Evolutionary conservation across 768 basidiomycete genomes (phyloP).

Genomic region (Lenzites betulinus): DNA sequence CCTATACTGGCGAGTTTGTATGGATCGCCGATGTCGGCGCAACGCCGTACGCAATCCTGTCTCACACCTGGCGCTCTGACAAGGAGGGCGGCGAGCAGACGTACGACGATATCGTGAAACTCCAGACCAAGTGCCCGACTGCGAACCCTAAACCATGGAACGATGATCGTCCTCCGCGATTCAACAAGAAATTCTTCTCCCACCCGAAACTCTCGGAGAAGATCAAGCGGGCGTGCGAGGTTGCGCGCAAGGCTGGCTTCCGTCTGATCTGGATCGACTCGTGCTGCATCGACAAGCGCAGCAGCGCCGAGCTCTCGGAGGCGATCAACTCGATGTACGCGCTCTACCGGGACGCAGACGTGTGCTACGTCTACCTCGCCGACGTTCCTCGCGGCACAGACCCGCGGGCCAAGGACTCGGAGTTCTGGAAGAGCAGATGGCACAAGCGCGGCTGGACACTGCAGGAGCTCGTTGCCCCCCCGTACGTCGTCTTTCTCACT

Average conservation of each 20-base stretch:
- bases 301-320: neutral
- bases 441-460: neutral
- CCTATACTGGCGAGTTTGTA: neutral
- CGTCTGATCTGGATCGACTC: neutral
- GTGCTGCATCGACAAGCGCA: neutral
- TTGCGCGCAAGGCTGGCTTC: neutral
- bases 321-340: constrained; percentile 5
- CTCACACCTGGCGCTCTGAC: neutral
- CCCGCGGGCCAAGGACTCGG: neutral
- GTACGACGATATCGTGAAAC: neutral
- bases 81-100: neutral
- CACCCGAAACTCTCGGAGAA: neutral
- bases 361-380: constrained; percentile 1
- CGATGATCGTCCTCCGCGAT: too few species aligned
- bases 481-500: neutral
- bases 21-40: neutral
- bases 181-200: neutral
- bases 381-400: neutral
- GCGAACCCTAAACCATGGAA: too few species aligned
- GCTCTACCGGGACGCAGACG: neutral
- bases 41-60: neutral
- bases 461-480: constrained; percentile 5
- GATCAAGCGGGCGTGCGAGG: neutral
- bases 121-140: too few species aligned
- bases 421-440: neutral